Conservation (phyloP, 768 basidiomycete species). For the Macrolepiota dolichaula region DNA sequence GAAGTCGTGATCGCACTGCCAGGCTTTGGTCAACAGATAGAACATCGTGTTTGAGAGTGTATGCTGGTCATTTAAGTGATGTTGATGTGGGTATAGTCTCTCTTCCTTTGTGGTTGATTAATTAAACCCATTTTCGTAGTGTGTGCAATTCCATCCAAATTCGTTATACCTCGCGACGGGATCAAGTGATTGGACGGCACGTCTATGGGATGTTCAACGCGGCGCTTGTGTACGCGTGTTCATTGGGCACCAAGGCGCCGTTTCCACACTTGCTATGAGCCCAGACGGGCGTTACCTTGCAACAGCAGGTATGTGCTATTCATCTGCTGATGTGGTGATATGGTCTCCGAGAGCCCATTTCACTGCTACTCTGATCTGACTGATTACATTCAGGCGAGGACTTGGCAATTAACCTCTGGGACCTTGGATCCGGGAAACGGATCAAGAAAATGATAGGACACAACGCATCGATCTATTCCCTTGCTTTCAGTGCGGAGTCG, state of each 20-base stretch:
- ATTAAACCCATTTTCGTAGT: constrained; percentile 42
- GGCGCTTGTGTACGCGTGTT: constrained; percentile 94
- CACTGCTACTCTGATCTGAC: neutral
- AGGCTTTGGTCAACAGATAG: constrained; percentile 96
- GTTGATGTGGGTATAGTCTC: constrained; percentile 74
- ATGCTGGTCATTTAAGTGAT: constrained; percentile 94
- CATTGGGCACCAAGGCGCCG: constrained; percentile 88
- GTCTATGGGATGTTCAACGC: constrained; percentile 97
- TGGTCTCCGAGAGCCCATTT: neutral
- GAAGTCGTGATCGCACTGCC: constrained; percentile 90
- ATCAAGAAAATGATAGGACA: constrained; percentile 98
- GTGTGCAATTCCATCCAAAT: constrained; percentile 95
- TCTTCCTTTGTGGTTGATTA: constrained; percentile 2
- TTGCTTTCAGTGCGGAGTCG: constrained; percentile 91
- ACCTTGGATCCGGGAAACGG: constrained; percentile 88
- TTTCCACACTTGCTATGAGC: constrained; percentile 84
- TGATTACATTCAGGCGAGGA: constrained; percentile 63
- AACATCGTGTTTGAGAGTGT: constrained; percentile 80
- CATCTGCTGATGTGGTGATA: neutral
- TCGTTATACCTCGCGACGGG: constrained; percentile 96
- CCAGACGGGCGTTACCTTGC: constrained; percentile 95
- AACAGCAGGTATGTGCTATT: constrained; percentile 58
- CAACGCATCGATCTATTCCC: constrained; percentile 81
- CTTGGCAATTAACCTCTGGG: constrained; percentile 93
- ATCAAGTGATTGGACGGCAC: constrained; percentile 93